Evolutionary conservation across 2,329 filamentous ascomycete genomes (phyloP), one percentile per base, ranked within the genome.

Genomic region (Talaromyces sp.): DNA sequence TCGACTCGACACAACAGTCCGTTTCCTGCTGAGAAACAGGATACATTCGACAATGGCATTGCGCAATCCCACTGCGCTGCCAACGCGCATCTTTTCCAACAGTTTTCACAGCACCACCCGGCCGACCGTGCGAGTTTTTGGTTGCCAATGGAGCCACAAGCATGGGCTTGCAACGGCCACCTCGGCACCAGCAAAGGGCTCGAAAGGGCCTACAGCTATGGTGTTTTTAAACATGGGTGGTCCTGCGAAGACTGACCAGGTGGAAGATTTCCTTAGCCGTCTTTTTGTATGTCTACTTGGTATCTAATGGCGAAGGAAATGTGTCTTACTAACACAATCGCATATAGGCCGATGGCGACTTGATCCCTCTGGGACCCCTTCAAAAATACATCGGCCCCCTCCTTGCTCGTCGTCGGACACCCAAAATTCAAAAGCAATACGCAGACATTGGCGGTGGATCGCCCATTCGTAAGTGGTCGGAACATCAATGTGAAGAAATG

Each of bases 141-240:
- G 62, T 56, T 68, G 61, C 46, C 65, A 62, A 55, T 57, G 65
- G 49, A 61, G 66, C 52, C 72, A 69, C 24, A 68, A 69, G 63
- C 66, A 69, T 53, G 69, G 70, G 5, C 76, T 80, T 66, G 88
- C 88, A 31, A 89, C 86, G 14, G 80, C 82, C 19, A 86, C 85
- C 4, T 89, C 90, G 11, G 90, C 91, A 8, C 91, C 91, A 82
- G 81, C 84, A 7, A 84, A 84, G 0, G 85, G 83, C 55, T 82
- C 84, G 2, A 84, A 90, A 71, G 93, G 93, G 0, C 92, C 93
- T 8, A 99, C 95, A 4, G 95, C 95, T 50, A 98, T 99, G 86
- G 95, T 99, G 14, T 97, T 99, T 71, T 86, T 99, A 79, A 99
- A 99, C 78, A 99, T 99, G 95, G 95, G 95, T 62, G 95, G 95